Base-by-base conservation (phyloP, 768 basidiomycete genomes). In the Leccinellum albellum region DNA sequence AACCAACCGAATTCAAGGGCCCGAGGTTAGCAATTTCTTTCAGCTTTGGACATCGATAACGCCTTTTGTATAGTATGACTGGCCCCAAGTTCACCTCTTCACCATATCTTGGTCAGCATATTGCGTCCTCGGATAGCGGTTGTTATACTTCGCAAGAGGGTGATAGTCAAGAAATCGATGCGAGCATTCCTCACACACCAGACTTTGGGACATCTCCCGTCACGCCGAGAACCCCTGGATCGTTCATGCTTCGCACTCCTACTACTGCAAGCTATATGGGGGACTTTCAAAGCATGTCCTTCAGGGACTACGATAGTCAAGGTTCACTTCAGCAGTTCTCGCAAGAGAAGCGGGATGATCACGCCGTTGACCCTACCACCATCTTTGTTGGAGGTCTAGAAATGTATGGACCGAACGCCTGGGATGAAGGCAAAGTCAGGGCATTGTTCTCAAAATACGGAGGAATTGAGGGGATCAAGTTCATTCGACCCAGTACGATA, bases 351-450 rank as follows among this genome's bases (percentile, higher is more conserved):
- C 59, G 55, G 26, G 66, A 67, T n/a, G 73, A 76, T 31, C 73
- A 74, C 54, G 76, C 79, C 23, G 68, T 86, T 14, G 88, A 91
- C 66, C 86, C 85, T 0, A 82, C 78, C 3, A 84, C 87, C 2
- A 75, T 92, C 28, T 91, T 91, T 66, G 86, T 91, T 28, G 89
- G 90, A 7, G 88, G 88, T 5, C 76, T 92, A 45, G 85, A 87
- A 62, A 79, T 83, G 65, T 78, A 76, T 62, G 86, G 84, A 6
- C 77, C 83, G 3, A 75, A 76, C 26, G 81, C 82, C 7, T 91
- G 89, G 90, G 80, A 85, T 46, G 88, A 91, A 65, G 76, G 75
- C 9, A 85, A 79, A 59, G 75, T 92, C 32, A 74, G 71, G 29
- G 65, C 68, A 7, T 75, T 88, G 47, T 92, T 92, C 66, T 74